A percentile compares a stretch with the other conserved stretches of the same genome.
phyloP scores from a whole-genome alignment of 2,329 filamentous ascomycete genomes.

The Microsporum audouinii region DNA sequence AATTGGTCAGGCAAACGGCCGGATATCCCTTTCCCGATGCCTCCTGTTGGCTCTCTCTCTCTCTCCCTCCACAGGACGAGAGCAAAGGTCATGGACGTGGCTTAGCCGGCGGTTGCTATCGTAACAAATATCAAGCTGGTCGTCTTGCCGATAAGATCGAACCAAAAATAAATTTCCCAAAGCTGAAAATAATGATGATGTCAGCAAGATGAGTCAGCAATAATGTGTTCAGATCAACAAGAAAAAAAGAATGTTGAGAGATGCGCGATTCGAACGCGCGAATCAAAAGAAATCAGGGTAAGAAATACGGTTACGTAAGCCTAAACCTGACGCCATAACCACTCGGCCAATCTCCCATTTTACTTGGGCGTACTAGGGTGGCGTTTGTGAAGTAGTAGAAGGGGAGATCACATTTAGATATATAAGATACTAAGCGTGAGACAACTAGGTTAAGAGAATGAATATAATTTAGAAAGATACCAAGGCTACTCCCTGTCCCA shows the following conservation, averaged over 20 bases:
- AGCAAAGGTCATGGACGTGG: background rate
- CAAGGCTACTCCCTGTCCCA: background rate
- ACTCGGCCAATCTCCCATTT: slow-evolving; percentile 9
- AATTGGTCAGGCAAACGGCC: background rate
- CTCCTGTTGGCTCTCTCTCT: background rate
- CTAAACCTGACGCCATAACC: slow-evolving; percentile 11
- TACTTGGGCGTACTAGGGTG: background rate
- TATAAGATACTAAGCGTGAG: too few species aligned
- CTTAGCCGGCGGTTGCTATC: background rate
- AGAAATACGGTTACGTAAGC: slow-evolving; percentile 3
- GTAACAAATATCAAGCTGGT: too few species aligned
- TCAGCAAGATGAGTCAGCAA: background rate
- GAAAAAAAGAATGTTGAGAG: slow-evolving; percentile 5
- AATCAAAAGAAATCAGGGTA: slow-evolving; percentile 9
- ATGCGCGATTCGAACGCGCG: slow-evolving; percentile 10
- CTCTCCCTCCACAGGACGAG: background rate
- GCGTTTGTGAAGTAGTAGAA: background rate
- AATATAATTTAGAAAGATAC: background rate
- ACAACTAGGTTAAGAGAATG: background rate
- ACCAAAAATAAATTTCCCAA: slow-evolving; percentile 9
- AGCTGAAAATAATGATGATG: background rate
- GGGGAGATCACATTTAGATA: background rate
- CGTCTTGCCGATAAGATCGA: background rate
- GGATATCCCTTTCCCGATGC: background rate
- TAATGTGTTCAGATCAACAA: background rate